These are phyloP conservation scores for Calonectria ilicicola DNA, from an alignment of 2,329 filamentous ascomycete genomes.

Conservation along the genomic window DNA sequence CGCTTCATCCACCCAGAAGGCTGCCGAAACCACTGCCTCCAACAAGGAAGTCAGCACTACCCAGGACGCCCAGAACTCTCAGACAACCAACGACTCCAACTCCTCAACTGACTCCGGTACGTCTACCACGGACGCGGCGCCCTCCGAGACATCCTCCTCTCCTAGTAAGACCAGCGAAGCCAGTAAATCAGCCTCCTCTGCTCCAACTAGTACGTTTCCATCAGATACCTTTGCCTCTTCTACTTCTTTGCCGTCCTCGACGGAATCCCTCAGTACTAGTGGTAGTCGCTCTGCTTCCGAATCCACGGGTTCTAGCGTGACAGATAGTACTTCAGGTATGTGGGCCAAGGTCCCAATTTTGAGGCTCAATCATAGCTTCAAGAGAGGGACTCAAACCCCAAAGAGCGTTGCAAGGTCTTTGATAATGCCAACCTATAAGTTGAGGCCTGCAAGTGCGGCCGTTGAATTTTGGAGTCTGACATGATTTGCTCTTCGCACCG, in stretches of 20 bases:
- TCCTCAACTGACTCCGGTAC: conserved; percentile 46
- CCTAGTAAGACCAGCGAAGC: conserved; percentile 43
- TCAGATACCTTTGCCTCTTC: conserved; percentile 39
- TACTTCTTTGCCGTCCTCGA: conserved; percentile 42
- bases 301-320: conserved; percentile 26
- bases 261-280: conserved; percentile 39
- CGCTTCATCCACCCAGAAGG: neutral
- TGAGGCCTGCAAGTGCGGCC: conserved; percentile 40
- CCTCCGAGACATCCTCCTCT: conserved; percentile 43
- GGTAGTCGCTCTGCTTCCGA: conserved; percentile 16
- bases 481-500: conserved; percentile 15
- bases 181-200: conserved; percentile 43
- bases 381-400: conserved; percentile 29
- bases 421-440: neutral
- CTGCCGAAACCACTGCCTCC: neutral
- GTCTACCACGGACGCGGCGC: conserved; percentile 42
- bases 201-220: conserved; percentile 50
- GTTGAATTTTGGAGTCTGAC: conserved; percentile 17
- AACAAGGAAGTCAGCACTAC: neutral
- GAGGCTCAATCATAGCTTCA: conserved; percentile 19
- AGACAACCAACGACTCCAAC: conserved; percentile 39
- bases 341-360: conserved; percentile 38
- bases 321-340: conserved; percentile 45
- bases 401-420: conserved; percentile 31
- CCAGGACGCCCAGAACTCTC: conserved; percentile 13